Percentiles rank a stretch among this genome's conserved stretches.
phyloP scores from a whole-genome alignment of 2,329 filamentous ascomycete species.

The Colletotrichum spaethianum region DNA sequence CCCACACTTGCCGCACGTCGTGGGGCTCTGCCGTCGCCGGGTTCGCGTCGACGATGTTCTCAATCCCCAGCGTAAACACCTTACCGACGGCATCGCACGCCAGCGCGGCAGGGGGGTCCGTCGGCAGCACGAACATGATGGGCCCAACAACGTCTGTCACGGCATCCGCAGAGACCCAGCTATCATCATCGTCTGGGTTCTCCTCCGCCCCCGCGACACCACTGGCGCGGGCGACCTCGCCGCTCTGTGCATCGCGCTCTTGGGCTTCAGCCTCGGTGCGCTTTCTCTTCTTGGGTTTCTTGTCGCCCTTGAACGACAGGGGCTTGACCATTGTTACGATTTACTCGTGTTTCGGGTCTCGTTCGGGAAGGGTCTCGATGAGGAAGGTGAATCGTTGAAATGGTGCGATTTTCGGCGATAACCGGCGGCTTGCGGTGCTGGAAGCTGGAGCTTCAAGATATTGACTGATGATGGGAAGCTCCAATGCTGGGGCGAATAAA shows the following conservation, averaged over 20 bases:
- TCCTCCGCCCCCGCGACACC: conserved; percentile 46
- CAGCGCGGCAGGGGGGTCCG: conserved; percentile 79
- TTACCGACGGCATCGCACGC: conserved; percentile 90
- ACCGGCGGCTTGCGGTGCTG: conserved; percentile 21
- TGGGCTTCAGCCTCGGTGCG: conserved; percentile 68
- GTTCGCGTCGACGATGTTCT: conserved; percentile 90
- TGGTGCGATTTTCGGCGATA: conserved; percentile 15
- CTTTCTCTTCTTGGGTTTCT: conserved; percentile 94
- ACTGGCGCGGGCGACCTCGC: conserved; percentile 49
- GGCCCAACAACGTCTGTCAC: conserved; percentile 84
- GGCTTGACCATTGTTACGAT: conserved; percentile 81
- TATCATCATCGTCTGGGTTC: conserved; percentile 77
- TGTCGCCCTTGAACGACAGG: conserved; percentile 96
- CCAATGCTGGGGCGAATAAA: background rate
- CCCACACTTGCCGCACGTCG: conserved; percentile 96
- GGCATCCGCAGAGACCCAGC: conserved; percentile 89
- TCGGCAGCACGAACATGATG: conserved; percentile 85
- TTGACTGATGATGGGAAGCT: conserved; percentile 25
- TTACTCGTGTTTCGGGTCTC: background rate
- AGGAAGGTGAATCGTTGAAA: conserved; percentile 16
- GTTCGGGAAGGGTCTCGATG: conserved; percentile 1
- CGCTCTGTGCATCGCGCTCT: conserved; percentile 22
- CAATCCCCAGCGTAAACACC: conserved; percentile 84
- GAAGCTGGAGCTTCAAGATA: conserved; percentile 17
- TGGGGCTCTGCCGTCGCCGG: conserved; percentile 91